Evolutionary conservation across 306 rosid species (phyloP), one percentile per base, ranked within the genome.

Genomic region (Comarum palustre): DNA sequence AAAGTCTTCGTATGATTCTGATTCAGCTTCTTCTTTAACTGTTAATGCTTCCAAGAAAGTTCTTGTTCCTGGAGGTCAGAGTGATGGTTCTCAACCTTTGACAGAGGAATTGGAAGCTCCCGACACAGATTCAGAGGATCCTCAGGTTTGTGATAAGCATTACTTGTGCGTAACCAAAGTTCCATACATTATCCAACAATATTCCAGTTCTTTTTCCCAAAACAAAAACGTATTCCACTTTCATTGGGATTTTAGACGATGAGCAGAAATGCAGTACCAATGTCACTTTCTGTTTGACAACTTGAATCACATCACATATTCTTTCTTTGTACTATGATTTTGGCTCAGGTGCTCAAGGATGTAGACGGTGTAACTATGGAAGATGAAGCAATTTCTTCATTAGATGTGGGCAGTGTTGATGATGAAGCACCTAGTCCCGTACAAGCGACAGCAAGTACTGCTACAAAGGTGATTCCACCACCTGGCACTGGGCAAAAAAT

Each of bases 401-500:
- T 86, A 57, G 78, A 41, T 72, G 75, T 65, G 47, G 86, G 68
- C 57, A 78, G 69, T 71, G 74, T 51, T 32, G 82, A 59, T 78
- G 80, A 77, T 51, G 73, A 73, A 57, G 45, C 83, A 78, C 64
- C 85, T 57, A 71, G 34, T 59, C 84, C 80, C 66, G 61, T 73
- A 71, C 63, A 84, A 71, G 77, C 19, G 59, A 61, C 75, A 57
- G 79, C 64, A 67, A 68, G 72, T 46, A 55, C 73, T 50, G 65
- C 48, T 71, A 11, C 78, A 77, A 45, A 80, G 63, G 71, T 76
- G 73, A 75, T 95, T 82, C 86, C 96, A 50, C 84, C 89, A 75
- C 96, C 96, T 68, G 96, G 99, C 66, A 24, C 73, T 36, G 99
- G 99, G 78, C 64, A 88, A 81, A 90, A 71, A 74, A 95, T 95